Percentiles rank a stretch among this genome's conserved stretches.
These are phyloP conservation scores for Stentor roeselii DNA, from an alignment of 73 alveolate species.

Conservation along the genomic window DNA sequence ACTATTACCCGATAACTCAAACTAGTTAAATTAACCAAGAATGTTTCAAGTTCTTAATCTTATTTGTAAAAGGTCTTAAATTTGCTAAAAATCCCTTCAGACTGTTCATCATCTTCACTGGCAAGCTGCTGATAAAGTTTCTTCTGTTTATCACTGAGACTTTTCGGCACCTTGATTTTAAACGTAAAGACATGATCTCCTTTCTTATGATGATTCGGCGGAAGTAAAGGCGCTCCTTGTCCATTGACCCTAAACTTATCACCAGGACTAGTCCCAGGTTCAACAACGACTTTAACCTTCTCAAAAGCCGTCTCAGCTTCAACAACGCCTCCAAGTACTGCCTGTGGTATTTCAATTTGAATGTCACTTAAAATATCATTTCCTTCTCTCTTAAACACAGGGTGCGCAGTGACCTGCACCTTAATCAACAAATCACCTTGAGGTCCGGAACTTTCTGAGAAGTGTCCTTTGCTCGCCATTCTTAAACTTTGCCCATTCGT, in stretches of 20 bases:
- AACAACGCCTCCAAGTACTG: slow-evolving; percentile 70
- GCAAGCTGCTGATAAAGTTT: background rate
- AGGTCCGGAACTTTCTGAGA: slow-evolving; percentile 59
- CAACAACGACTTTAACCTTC: slow-evolving; percentile 52
- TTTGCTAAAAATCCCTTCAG: background rate
- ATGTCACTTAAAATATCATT: slow-evolving; percentile 64
- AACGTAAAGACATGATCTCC: slow-evolving; percentile 55
- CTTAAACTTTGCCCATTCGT: slow-evolving; percentile 68
- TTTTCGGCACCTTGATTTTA: slow-evolving; percentile 53
- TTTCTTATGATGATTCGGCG: slow-evolving; percentile 49
- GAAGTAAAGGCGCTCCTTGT: slow-evolving; percentile 53
- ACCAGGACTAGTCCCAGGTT: slow-evolving; percentile 75
- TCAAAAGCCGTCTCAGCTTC: slow-evolving; percentile 73
- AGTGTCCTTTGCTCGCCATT: slow-evolving; percentile 72
- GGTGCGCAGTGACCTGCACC: slow-evolving; percentile 62
- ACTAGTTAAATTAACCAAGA: background rate
- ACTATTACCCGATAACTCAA: background rate
- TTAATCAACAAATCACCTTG: slow-evolving; percentile 77
- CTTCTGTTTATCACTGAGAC: slow-evolving; percentile 28
- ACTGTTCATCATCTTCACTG: slow-evolving; percentile 3
- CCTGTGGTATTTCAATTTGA: slow-evolving; percentile 56
- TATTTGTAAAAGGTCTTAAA: background rate
- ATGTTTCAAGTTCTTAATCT: background rate
- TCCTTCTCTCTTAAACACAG: slow-evolving; percentile 73
- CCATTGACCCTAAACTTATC: slow-evolving; percentile 60